Conservation (phyloP, 768 basidiomycete species). For the Macrocybe gigantea region DNA sequence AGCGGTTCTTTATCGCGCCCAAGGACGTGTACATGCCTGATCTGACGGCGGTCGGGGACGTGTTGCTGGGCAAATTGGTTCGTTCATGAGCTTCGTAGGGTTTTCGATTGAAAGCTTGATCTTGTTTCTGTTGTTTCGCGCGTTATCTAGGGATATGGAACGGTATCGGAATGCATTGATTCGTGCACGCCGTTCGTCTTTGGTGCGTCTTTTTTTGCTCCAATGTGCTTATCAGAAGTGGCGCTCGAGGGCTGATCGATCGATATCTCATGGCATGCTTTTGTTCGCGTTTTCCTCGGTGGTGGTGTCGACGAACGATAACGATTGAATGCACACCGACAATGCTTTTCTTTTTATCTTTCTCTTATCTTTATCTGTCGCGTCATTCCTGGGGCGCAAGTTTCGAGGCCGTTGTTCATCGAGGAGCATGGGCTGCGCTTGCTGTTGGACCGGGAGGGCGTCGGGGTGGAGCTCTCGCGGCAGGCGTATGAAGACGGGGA, state of each 20-base stretch:
- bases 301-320: too few species aligned
- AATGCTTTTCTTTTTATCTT: background rate
- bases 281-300: too few species aligned
- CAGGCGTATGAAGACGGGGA: conserved; percentile 65
- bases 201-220: conserved; percentile 31
- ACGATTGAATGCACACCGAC: too few species aligned
- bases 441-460: conserved; percentile 56
- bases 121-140: conserved; percentile 1
- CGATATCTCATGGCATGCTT: too few species aligned
- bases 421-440: conserved; percentile 74
- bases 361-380: conserved; percentile 1
- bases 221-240: too few species aligned
- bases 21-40: conserved; percentile 81
- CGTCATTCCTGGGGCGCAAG: conserved; percentile 22
- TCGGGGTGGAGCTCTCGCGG: conserved; percentile 63
- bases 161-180: conserved; percentile 75
- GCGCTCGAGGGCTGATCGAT: too few species aligned
- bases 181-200: conserved; percentile 75
- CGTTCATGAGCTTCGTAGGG: conserved; percentile 14
- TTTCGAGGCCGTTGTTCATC: conserved; percentile 74
- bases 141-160: conserved; percentile 63
- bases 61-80: conserved; percentile 73
- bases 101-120: background rate
- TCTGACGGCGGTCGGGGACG: conserved; percentile 66
- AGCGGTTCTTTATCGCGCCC: conserved; percentile 71